A percentile compares a stretch with the other conserved stretches of the same genome.
phyloP scores from a whole-genome alignment of 192 early-diverging fungal genomes.

The Podila epicladia region DNA sequence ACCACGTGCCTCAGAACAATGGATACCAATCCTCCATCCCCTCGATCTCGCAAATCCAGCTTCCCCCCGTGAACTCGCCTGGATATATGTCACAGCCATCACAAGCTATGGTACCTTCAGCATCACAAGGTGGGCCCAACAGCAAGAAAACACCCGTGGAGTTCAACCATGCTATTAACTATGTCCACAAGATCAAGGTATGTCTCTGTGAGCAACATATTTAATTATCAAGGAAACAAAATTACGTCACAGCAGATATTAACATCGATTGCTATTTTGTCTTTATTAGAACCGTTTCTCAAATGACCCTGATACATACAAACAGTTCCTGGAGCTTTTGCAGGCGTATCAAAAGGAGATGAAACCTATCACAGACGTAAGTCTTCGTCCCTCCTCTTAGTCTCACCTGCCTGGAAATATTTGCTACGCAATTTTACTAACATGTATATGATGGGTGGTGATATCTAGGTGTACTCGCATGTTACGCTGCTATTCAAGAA shows the following conservation, averaged over 20 bases:
- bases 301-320: conserved; percentile 94
- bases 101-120: conserved; percentile 24
- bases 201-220: conserved; percentile 2
- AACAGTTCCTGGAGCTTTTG: conserved; percentile 96
- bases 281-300: conserved; percentile 83
- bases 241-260: not conserved
- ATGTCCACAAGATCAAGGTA: conserved; percentile 99
- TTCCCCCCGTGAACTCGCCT: conserved; percentile 34
- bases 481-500: conserved; percentile 89
- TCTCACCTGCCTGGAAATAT: not conserved
- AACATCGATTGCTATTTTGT: too few species aligned
- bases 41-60: conserved; percentile 35
- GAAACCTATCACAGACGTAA: conserved; percentile 93
- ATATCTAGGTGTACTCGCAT: conserved; percentile 86
- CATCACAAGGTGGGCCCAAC: conserved; percentile 45
- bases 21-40: conserved; percentile 53
- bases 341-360: conserved; percentile 98
- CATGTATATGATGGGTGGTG: too few species aligned
- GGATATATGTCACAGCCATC: conserved; percentile 36
- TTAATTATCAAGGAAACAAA: not conserved
- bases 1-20: conserved; percentile 41
- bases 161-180: conserved; percentile 99
- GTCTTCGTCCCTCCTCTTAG: not conserved
- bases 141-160: conserved; percentile 83
- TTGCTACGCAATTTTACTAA: too few species aligned